Base-by-base conservation (phyloP, 305 asterid species). In the Fraxinus sp. region DNA sequence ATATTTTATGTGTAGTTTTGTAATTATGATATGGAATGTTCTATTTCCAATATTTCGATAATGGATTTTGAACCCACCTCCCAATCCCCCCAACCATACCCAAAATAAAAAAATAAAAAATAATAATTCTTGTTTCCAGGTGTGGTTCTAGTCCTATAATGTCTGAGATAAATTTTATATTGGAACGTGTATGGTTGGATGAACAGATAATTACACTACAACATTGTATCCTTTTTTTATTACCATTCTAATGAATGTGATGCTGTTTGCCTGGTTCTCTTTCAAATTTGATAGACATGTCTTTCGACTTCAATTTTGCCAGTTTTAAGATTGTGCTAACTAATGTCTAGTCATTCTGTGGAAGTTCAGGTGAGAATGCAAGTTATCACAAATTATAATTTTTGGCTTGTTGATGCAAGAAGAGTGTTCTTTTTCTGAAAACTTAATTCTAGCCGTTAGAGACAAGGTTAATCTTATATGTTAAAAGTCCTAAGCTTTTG, bases 261-360 rank as follows among this genome's bases (percentile, higher is more conserved):
- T 81, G 36, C 77, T 78, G 28, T 79, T 71, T 81, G 77, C 68
- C 36, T 74, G 24, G 3, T 52, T 78, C 20, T 80, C 79, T 68
- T 4, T 82, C 79, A 76, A 81, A 74, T 18, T 72, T 35, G 74
- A 26, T 52, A 14, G 32, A 46, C 73, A 72, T 79, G 46, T 62
- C 81, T 82, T 77, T 76, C 64, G 70, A 39, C 9, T 80, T 73
- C 75, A 16, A 49, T 37, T 14, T 41, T 10, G 68, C 71, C 70
- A 55, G 16, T 41, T 35, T 35, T 57, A 13, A 71, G 49, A 32
- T 68, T 30, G 36, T 26, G 49, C 1, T 24, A 30, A n/a, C 76
- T 75, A 32, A 39, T 16, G 72, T 74, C 79, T 49, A 24, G 44
- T 64, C 72, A 39, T 62, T 77, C 74, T 74, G 44, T 49, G 13